phyloP scores from a whole-genome alignment of 305 asterid species.

The Fraxinus baroniana region DNA sequence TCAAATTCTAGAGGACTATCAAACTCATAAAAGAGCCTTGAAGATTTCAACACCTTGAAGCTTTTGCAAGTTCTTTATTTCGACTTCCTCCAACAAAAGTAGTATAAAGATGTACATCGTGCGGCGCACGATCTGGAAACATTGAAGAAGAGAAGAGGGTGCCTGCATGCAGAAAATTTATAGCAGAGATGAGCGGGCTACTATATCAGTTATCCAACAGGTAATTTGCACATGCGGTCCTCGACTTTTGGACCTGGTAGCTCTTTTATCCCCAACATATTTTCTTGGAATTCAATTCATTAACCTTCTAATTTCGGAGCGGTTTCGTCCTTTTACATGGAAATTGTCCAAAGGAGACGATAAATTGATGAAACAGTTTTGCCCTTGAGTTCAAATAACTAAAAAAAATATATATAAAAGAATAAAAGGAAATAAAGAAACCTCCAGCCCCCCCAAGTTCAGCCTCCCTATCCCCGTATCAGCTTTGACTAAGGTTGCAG shows the following conservation, averaged over 20 bases:
- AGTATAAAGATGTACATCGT: slow-evolving; percentile 71
- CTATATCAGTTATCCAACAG: slow-evolving; percentile 5
- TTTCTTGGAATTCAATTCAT: neutral
- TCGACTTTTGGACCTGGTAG: neutral
- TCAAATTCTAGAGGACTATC: slow-evolving; percentile 4
- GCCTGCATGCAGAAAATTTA: slow-evolving; percentile 42
- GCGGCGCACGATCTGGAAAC: slow-evolving; percentile 96
- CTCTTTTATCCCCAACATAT: neutral
- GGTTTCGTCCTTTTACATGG: neutral
- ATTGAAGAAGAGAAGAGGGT: slow-evolving; percentile 90
- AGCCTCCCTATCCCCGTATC: neutral
- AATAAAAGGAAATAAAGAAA: neutral
- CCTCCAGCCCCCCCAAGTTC: neutral
- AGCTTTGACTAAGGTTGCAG: neutral
- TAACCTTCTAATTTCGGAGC: neutral
- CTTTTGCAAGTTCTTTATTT: slow-evolving; percentile 76
- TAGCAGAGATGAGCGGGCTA: slow-evolving; percentile 19
- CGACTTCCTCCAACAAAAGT: slow-evolving; percentile 93
- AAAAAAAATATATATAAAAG: neutral
- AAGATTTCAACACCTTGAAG: slow-evolving; percentile 52
- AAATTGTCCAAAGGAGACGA: neutral
- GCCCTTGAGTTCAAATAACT: neutral
- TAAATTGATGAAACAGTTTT: neutral
- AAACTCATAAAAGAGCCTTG: slow-evolving; percentile 9
- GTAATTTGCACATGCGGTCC: neutral